Percentiles rank a stretch among this genome's conserved stretches.
phyloP scores from a whole-genome alignment of 306 rosid genomes.

The Sesbania bispinosa region DNA sequence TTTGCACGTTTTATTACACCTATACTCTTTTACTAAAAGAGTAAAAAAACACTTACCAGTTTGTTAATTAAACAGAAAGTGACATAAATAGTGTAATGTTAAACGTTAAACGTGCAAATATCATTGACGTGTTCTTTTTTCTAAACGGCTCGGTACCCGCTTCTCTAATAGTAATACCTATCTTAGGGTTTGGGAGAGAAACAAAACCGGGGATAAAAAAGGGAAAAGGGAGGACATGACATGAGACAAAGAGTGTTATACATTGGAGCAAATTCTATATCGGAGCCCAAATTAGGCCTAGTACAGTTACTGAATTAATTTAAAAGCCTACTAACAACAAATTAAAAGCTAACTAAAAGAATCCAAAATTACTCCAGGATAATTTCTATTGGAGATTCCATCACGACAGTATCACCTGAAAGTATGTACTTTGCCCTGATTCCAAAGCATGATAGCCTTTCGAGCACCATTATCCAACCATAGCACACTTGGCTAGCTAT shows the following conservation, averaged over 20 bases:
- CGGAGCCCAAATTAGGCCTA: conserved; percentile 34
- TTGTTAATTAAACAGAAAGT: no score
- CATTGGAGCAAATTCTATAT: conserved; percentile 30
- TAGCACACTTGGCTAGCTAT: conserved; percentile 53
- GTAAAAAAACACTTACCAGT: no score
- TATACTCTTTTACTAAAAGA: no score
- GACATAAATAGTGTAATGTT: no score
- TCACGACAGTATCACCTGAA: conserved; percentile 50
- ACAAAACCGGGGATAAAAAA: not conserved
- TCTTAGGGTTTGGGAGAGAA: no score
- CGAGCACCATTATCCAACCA: conserved; percentile 15
- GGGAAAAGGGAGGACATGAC: no score
- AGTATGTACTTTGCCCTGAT: conserved; percentile 55
- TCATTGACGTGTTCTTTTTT: no score
- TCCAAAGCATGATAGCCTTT: conserved; percentile 30
- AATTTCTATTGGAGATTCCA: conserved; percentile 39
- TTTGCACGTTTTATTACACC: no score
- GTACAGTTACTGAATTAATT: conserved; percentile 33
- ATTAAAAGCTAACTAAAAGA: conserved; percentile 33
- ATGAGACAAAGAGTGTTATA: conserved; percentile 31
- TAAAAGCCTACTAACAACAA: conserved; percentile 29
- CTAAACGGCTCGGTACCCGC: no score
- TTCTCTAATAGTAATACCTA: no score
- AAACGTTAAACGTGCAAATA: no score
- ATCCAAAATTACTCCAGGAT: conserved; percentile 43